Conservation (phyloP, 2,329 filamentous ascomycete genomes). For the Beauveria rudraprayagi region DNA sequence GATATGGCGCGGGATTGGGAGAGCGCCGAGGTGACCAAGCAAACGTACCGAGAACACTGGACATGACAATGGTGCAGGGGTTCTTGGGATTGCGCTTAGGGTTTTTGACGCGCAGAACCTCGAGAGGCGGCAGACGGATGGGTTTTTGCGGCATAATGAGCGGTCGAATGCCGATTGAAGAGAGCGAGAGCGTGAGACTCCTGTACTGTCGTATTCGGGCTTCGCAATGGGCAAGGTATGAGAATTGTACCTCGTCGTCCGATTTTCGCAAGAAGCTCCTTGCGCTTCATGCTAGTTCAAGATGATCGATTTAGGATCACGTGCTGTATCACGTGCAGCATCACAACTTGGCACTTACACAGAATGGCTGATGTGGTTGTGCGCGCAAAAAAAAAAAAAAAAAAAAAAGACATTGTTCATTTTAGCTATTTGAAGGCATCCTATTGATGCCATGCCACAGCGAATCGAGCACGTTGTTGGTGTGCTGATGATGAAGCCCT, state of each 20-base stretch:
- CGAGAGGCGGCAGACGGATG: conserved; percentile 50
- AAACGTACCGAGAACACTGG: conserved; percentile 46
- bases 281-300: not conserved
- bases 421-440: not conserved
- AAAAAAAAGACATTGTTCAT: not conserved
- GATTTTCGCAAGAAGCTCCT: not conserved
- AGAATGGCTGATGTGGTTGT: not conserved
- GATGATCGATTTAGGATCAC: not conserved
- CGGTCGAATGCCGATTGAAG: not conserved
- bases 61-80: conserved; percentile 50
- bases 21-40: not conserved
- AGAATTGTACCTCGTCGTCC: not conserved
- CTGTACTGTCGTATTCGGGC: not conserved
- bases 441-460: too few species aligned
- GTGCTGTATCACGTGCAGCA: not conserved
- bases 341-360: not conserved
- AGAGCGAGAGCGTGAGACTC: too few species aligned
- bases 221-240: not conserved
- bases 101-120: conserved; percentile 45
- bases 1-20: too few species aligned
- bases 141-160: conserved; percentile 41
- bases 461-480: too few species aligned
- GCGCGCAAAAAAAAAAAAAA: too few species aligned
- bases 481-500: too few species aligned
- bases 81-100: conserved; percentile 42